Evolutionary conservation across 1,284 basidiomycete species (phyloP), one percentile per base, ranked within the genome.

Genomic region (Ceratobasidium sp.): DNA sequence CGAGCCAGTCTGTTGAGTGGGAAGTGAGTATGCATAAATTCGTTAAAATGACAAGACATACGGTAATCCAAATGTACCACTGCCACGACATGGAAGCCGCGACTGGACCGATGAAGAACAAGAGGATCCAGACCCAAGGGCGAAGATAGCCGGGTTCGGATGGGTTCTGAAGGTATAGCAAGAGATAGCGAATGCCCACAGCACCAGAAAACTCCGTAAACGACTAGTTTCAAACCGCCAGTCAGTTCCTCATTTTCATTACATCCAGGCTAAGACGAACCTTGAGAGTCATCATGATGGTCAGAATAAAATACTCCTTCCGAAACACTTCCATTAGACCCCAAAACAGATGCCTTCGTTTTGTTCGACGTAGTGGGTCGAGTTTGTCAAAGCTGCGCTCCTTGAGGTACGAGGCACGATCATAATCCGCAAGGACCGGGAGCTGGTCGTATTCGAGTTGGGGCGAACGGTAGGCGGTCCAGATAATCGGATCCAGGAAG

Each of bases 41-140:
- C 20, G 31, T 10, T 29, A 31, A 22, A 42, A 49, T 6, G 17
- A 20, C 32, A 5, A 15, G 15, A 68, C 67, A 22, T 50, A 71
- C 70, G 54, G 77, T 78, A 69, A 76, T 71, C 72, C 75, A 79
- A 58, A 81, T 76, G 74, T 80, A 80, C 71, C 74, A 77, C 49
- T 80, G 77, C 50, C 79, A 76, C 1, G 74, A 68, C 40, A 78
- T 58, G 35, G 76, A 74, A 5, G 71, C 73, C 20, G 79, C 17
- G 6, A 84, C 74, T 1, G 87, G 87, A 7, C 86, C 88, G 1
- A 87, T 20, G 76, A 89, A 86, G 8, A 91, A 80, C 75, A 83
- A 79, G 1, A 78, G 52, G 40, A 91, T 83, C 89, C 90, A 92
- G 22, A 90, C 82, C 83, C 80, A 83, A 0, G 85, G 84, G 13